These are phyloP conservation scores for Pseudozyma sp. DNA, from an alignment of 1,284 basidiomycete species.

Conservation along the genomic window DNA sequence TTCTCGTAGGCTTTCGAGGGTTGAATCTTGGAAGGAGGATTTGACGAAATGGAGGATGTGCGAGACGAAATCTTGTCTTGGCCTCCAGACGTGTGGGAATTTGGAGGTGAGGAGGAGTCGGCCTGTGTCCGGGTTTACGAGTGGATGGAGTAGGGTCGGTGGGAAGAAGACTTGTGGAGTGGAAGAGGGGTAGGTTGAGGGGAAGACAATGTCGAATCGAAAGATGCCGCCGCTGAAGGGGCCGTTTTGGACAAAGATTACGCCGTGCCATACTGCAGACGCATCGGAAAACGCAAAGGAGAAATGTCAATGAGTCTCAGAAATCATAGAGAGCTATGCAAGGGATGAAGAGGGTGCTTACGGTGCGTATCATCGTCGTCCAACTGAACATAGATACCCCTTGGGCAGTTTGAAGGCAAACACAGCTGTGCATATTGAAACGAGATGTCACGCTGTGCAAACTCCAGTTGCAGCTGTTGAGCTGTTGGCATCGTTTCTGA, in stretches of 20 bases:
- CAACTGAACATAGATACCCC: constrained; percentile 48
- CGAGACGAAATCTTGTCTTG: constrained; percentile 37
- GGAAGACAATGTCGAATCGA: constrained; percentile 59
- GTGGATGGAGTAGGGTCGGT: constrained; percentile 51
- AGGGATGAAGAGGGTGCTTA: not conserved
- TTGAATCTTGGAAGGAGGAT: constrained; percentile 30
- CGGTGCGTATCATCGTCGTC: constrained; percentile 48
- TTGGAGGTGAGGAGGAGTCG: constrained; percentile 31
- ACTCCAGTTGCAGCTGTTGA: constrained; percentile 40
- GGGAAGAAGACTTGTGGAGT: constrained; percentile 55
- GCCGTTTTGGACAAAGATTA: constrained; percentile 52
- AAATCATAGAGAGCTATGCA: not conserved
- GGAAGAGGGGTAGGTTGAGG: constrained; percentile 29
- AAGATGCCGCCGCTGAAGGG: constrained; percentile 55
- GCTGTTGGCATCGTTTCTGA: constrained; percentile 21
- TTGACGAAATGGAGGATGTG: constrained; percentile 50
- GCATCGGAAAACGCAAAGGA: not conserved
- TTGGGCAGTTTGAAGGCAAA: constrained; percentile 41
- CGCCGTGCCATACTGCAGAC: constrained; percentile 43
- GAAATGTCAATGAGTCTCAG: too few species aligned
- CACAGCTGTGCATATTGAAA: constrained; percentile 51
- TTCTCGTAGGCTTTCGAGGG: constrained; percentile 34
- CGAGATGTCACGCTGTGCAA: constrained; percentile 48
- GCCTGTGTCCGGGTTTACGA: constrained; percentile 51
- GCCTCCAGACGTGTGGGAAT: constrained; percentile 42